Evolutionary conservation across 306 rosid genomes (phyloP).

Genomic region (Begonia masoniana): DNA sequence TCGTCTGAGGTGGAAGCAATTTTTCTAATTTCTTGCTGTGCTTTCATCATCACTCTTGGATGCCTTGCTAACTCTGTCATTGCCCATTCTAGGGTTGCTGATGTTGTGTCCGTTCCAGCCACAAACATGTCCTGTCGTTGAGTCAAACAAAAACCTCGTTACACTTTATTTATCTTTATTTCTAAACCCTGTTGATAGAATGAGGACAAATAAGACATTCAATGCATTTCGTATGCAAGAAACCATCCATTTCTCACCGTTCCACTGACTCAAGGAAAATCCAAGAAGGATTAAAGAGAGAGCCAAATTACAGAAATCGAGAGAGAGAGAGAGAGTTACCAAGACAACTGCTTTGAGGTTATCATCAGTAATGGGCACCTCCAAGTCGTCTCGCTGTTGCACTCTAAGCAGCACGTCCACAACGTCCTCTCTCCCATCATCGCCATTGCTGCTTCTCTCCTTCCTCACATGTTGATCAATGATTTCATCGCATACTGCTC

Average conservation of each 20-base stretch:
- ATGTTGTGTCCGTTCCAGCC: conserved; percentile 13
- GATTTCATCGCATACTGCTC: conserved; percentile 23
- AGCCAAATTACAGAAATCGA: neutral
- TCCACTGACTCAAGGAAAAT: neutral
- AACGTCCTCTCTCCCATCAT: conserved; percentile 14
- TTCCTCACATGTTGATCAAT: conserved; percentile 13
- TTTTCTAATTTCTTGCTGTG: conserved; percentile 15
- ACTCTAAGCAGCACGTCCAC: conserved; percentile 27
- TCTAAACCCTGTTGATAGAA: too few species aligned
- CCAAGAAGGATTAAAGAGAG: neutral
- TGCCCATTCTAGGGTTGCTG: conserved; percentile 9
- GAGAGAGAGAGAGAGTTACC: conserved; percentile 11
- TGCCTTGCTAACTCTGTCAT: conserved; percentile 16
- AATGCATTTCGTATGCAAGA: too few species aligned
- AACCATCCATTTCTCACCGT: too few species aligned
- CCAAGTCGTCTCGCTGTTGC: conserved; percentile 13
- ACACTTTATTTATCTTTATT: too few species aligned
- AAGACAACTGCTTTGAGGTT: conserved; percentile 31
- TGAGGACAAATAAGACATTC: too few species aligned
- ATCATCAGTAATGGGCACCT: conserved; percentile 20
- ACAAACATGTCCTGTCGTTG: conserved; percentile 15
- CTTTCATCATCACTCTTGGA: conserved; percentile 14
- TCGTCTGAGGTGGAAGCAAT: conserved; percentile 5
- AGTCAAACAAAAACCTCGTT: too few species aligned
- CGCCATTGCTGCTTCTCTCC: neutral